A percentile compares a stretch with the other conserved stretches of the same genome.
phyloP scores from a whole-genome alignment of 2,329 filamentous ascomycete genomes.

The Alternaria arborescens region DNA sequence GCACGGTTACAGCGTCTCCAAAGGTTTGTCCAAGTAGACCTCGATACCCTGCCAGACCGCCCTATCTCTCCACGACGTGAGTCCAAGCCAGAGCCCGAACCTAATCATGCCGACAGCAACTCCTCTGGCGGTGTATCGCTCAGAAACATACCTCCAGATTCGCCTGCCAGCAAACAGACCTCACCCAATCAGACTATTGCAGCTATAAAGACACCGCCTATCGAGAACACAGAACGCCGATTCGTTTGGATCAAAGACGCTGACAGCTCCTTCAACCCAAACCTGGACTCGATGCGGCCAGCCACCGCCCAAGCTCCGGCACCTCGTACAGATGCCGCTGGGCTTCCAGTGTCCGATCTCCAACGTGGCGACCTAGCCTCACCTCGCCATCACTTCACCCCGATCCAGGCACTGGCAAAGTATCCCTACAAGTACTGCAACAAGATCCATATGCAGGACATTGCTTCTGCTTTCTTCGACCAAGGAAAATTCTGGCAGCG shows the following conservation, averaged over 20 bases:
- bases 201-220: not conserved
- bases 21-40: conserved; percentile 28
- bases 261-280: conserved; percentile 37
- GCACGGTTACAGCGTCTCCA: conserved; percentile 37
- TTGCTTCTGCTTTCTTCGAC: conserved; percentile 66
- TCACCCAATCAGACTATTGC: not conserved
- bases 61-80: conserved; percentile 6
- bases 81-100: not conserved
- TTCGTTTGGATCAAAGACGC: conserved; percentile 34
- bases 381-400: conserved; percentile 49
- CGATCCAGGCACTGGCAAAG: conserved; percentile 59
- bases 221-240: conserved; percentile 26
- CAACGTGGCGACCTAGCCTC: conserved; percentile 45
- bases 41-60: conserved; percentile 39
- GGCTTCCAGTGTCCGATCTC: conserved; percentile 28
- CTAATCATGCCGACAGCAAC: conserved; percentile 18
- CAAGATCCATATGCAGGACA: conserved; percentile 56
- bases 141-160: not conserved
- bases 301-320: conserved; percentile 2
- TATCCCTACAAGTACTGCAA: conserved; percentile 70
- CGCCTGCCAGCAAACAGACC: conserved; percentile 20
- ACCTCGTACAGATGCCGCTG: not conserved
- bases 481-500: conserved; percentile 65
- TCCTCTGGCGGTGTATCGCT: conserved; percentile 36
- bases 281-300: conserved; percentile 19